Evolutionary conservation across 495 filamentous ascomycete genomes (phyloP), one percentile per base, ranked within the genome.

Genomic region (Penicillium egyptiacum): DNA sequence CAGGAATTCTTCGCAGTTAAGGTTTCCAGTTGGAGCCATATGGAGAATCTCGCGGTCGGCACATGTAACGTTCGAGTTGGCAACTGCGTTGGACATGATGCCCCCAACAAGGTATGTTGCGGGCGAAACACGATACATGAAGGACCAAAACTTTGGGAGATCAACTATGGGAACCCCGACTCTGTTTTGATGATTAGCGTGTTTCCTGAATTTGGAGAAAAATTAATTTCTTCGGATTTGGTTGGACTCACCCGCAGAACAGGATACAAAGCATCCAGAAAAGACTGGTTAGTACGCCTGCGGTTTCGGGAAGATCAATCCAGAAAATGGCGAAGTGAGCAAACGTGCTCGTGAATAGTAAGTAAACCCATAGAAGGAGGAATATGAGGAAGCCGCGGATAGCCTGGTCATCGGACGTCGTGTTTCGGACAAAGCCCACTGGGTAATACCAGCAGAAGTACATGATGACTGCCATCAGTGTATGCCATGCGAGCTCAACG

Each of bases 401-500:
- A 30, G 17, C 20, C 9, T n/a, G 33, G 31, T 40, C 31, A 40
- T 39, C 49, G 8, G 31, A 5, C 17, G n/a, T 25, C 16, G 49
- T 25, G 20, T 52, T 52, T 52, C 30, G 49, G 12, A 23, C 6
- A 19, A 52, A 25, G 31, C 88, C 88, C 30, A 74, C 62, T 16
- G 74, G 69, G 56, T 79, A 83, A 67, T 81, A 87, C 68, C 80
- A 87, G 42, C 73, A 63, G 1, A 80, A 73, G 47, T 71, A 85
- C 54, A 75, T 71, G 28, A 84, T 30, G n/a, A 81, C 76, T 10
- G 77, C 81, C 1, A 79, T 73, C 5, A 86, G 47, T 39, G 83
- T 74, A 16, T 78, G 73, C 61, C 82, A 88, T 0, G 86, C 84
- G 8, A 89, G 75, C 64, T 89, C 86, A 51, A 82, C 77, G 14